A percentile compares a stretch with the other conserved stretches of the same genome.
Conservation (phyloP, 2,329 filamentous ascomycete species). For the Phialocephala sp. region DNA sequence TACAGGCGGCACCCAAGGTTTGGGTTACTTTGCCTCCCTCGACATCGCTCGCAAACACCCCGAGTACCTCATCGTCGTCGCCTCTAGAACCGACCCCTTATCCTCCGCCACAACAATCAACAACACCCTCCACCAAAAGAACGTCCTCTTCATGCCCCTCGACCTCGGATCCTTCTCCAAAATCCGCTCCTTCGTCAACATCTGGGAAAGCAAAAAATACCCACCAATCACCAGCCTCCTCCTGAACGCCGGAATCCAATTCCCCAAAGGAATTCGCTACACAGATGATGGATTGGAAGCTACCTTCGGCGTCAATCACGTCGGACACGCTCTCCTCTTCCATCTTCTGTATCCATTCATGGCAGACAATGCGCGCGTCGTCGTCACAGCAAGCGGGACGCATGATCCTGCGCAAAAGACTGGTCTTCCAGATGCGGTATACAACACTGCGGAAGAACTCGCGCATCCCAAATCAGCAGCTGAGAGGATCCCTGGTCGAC, state of each 20-base stretch:
- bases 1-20: constrained; percentile 52
- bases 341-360: constrained; percentile 51
- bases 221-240: constrained; percentile 52
- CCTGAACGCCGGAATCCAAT: constrained; percentile 56
- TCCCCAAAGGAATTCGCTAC: constrained; percentile 44
- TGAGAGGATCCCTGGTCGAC: constrained; percentile 43
- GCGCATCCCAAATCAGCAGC: constrained; percentile 47
- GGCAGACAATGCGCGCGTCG: constrained; percentile 48
- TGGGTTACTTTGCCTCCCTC: constrained; percentile 51
- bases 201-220: constrained; percentile 44
- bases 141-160: constrained; percentile 50
- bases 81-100: constrained; percentile 50
- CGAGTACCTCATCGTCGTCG: constrained; percentile 49
- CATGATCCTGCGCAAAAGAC: constrained; percentile 54
- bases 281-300: constrained; percentile 52
- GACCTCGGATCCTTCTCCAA: constrained; percentile 49
- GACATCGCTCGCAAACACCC: constrained; percentile 49
- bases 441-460: constrained; percentile 51
- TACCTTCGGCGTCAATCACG: constrained; percentile 56
- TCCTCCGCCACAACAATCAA: constrained; percentile 52
- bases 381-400: constrained; percentile 51
- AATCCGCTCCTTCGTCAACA: constrained; percentile 49
- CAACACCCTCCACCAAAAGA: constrained; percentile 46
- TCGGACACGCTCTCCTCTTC: constrained; percentile 57
- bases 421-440: constrained; percentile 50